Percentiles rank a stretch among this genome's conserved stretches.
Conservation (phyloP, 106 monocot genomes). For the Narthecium ossifragum region DNA sequence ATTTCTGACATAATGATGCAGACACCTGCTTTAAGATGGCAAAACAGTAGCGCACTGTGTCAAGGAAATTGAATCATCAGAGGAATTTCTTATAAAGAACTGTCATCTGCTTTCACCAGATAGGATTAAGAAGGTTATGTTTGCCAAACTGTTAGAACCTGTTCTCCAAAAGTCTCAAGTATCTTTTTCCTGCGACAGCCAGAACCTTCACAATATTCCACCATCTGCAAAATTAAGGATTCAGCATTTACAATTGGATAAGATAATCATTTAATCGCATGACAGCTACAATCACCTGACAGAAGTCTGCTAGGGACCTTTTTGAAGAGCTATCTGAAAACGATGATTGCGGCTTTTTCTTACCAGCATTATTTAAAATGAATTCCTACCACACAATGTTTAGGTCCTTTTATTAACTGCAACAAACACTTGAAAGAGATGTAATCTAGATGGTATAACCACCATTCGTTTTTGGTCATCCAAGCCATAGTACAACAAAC, state of each 20-base stretch:
- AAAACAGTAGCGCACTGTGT: neutral
- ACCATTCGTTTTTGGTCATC: slow-evolving; percentile 91
- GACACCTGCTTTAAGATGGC: slow-evolving; percentile 31
- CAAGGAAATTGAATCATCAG: neutral
- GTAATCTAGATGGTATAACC: neutral
- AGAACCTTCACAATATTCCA: slow-evolving; percentile 82
- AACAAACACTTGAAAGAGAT: neutral
- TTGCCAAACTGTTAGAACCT: slow-evolving; percentile 28
- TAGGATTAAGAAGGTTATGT: too few species aligned
- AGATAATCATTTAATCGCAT: too few species aligned
- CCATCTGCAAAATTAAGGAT: slow-evolving; percentile 42
- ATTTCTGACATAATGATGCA: slow-evolving; percentile 54
- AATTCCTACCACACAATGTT: slow-evolving; percentile 50
- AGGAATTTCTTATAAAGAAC: too few species aligned
- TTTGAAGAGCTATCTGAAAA: slow-evolving; percentile 26
- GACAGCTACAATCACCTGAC: slow-evolving; percentile 47
- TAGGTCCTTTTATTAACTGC: neutral
- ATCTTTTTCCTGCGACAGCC: slow-evolving; percentile 80
- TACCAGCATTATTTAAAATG: slow-evolving; percentile 56
- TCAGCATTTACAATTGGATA: neutral
- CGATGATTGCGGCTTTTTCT: slow-evolving; percentile 43
- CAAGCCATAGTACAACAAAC: slow-evolving; percentile 85
- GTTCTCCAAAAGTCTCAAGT: slow-evolving; percentile 80
- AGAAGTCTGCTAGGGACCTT: slow-evolving; percentile 63
- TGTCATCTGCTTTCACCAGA: too few species aligned